These are phyloP conservation scores for Raddia guianensis DNA, from an alignment of 176 grass and related monocot genomes.

Conservation along the genomic window DNA sequence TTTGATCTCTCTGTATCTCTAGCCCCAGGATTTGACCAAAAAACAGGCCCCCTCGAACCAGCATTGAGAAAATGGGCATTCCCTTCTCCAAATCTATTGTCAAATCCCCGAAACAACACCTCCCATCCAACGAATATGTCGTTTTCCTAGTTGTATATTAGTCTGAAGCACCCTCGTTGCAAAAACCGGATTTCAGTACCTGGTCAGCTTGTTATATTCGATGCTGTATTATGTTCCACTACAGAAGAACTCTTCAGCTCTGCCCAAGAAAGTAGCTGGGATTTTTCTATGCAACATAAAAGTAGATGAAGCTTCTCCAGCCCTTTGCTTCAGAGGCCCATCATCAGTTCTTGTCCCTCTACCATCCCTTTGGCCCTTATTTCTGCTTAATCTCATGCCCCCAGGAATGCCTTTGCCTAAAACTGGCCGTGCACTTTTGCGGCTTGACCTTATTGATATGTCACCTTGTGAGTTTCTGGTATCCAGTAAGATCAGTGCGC, in stretches of 20 bases:
- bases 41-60: background rate
- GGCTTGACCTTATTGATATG: constrained; percentile 54
- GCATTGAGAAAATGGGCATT: background rate
- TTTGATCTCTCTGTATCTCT: background rate
- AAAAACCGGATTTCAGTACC: constrained; percentile 23
- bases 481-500: constrained; percentile 49
- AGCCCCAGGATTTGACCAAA: constrained; percentile 10
- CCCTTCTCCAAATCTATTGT: constrained; percentile 13
- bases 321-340: constrained; percentile 64
- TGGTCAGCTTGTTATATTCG: constrained; percentile 15
- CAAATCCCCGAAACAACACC: background rate
- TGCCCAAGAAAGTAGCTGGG: constrained; percentile 84
- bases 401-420: constrained; percentile 59
- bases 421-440: constrained; percentile 55
- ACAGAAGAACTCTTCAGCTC: constrained; percentile 87
- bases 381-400: constrained; percentile 56
- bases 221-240: constrained; percentile 37
- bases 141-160: background rate
- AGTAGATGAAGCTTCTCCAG: constrained; percentile 58
- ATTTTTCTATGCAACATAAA: constrained; percentile 92
- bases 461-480: constrained; percentile 59
- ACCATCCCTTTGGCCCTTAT: constrained; percentile 69
- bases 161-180: background rate
- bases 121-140: background rate
- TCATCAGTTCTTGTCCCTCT: constrained; percentile 69